Percentiles rank a stretch among this genome's conserved stretches.
Evolutionary conservation across 306 rosid genomes (phyloP).

Genomic region (Pyrus bretschneideri): DNA sequence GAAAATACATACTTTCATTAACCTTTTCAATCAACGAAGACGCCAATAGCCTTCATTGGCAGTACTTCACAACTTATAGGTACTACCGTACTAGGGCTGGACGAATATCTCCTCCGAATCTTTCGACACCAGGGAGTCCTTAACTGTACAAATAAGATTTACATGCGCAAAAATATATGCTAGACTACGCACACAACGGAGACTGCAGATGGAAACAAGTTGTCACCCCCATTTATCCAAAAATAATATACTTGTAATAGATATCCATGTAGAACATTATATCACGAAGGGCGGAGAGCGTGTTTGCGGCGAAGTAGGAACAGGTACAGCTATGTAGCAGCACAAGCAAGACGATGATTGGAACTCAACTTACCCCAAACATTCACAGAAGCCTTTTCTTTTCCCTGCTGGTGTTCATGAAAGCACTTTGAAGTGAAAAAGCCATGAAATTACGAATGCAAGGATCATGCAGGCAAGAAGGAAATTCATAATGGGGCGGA

Average conservation of each 20-base stretch:
- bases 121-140: not conserved
- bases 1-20: not conserved
- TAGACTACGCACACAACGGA: not conserved
- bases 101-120: not conserved
- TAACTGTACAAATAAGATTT: not conserved
- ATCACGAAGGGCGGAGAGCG: conserved; percentile 1
- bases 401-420: not conserved
- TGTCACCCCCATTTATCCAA: not conserved
- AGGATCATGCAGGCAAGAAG: conserved; percentile 44
- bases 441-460: conserved; percentile 49
- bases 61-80: not conserved
- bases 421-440: conserved; percentile 42
- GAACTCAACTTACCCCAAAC: not conserved
- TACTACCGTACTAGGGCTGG: not conserved
- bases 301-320: not conserved
- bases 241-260: not conserved
- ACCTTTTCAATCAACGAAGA: not conserved
- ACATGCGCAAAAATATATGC: not conserved
- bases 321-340: not conserved
- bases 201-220: not conserved
- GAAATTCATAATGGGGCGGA: conserved; percentile 42
- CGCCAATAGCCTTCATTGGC: not conserved
- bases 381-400: not conserved
- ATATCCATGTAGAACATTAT: not conserved
- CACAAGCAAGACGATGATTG: not conserved